These are phyloP conservation scores for Isoetes taiwanensis DNA, from an alignment of 75 land plant genomes.

Conservation along the genomic window DNA sequence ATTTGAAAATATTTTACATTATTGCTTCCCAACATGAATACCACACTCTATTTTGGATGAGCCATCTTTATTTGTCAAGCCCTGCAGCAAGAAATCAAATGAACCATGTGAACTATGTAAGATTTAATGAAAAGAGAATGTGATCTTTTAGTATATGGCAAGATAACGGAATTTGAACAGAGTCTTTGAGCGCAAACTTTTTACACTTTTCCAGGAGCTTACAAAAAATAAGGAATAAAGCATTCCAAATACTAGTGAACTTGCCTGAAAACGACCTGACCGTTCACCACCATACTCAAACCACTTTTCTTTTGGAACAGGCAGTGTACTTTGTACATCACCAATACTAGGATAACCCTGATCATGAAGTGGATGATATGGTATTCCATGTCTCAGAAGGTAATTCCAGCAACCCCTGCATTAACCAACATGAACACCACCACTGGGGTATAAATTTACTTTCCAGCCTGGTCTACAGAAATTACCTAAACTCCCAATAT, in stretches of 20 bases:
- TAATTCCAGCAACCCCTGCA: constrained; percentile 29
- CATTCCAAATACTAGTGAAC: background rate
- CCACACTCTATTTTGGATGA: too few species aligned
- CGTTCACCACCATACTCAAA: constrained; percentile 35
- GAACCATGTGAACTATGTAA: too few species aligned
- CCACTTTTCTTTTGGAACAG: constrained; percentile 29
- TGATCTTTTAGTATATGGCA: too few species aligned
- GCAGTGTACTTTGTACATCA: constrained; percentile 26
- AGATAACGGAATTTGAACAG: too few species aligned
- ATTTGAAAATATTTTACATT: too few species aligned
- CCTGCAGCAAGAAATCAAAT: too few species aligned
- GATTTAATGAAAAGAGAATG: too few species aligned
- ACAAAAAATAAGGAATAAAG: too few species aligned
- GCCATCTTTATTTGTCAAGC: too few species aligned
- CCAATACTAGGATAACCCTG: constrained; percentile 31
- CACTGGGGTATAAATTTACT: background rate
- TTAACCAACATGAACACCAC: background rate
- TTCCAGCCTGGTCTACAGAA: background rate
- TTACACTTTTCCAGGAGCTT: too few species aligned
- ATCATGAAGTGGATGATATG: constrained; percentile 31
- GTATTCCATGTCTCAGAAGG: constrained; percentile 14
- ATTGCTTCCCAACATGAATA: too few species aligned
- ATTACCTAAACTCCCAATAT: constrained; percentile 31
- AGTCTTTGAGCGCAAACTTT: too few species aligned
- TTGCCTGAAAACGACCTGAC: constrained; percentile 30